Base-by-base conservation (phyloP, 2,329 filamentous ascomycete genomes). In the Aspergillus fischeri region DNA sequence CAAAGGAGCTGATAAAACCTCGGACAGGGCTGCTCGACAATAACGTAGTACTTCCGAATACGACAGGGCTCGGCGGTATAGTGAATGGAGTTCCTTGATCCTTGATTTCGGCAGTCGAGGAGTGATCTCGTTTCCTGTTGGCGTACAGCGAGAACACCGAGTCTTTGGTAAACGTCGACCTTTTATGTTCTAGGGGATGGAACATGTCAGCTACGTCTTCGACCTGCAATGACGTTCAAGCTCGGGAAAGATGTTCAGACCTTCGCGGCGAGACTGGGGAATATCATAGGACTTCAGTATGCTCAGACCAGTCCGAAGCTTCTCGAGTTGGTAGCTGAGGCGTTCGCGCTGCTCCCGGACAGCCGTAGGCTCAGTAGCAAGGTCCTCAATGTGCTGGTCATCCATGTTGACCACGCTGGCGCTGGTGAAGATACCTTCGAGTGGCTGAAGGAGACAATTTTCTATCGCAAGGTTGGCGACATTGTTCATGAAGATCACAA, bases 381-480 rank as follows among this genome's bases (percentile, higher is more conserved):
- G 80, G 73, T 57, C 56, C 17, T 49, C 35, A n/a, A 74, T 52
- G 7, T 60, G 58, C 1, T 68, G 63, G 2, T 77, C 67, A 2
- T 63, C 58, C 71, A 80, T 73, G 2, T 51, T 55, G 41, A 68
- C 64, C 1, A 81, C 72, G 0, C 62, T 65, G 0, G 65, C 67
- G 1, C 76, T 69, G 0, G 74, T 78, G 32, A 83, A 68, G 2
- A 83, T 78, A 0, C 59, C 53, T 0, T 74, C 71, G 0, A 83
- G 56, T 1, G 77, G 71, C 0, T 55, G 64, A 0, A 83, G 65
- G 0, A 83, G 73, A 45, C 78, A 81, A 32, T 77, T 78, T 60
- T 83, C 81, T 0, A 81, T 70, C 0, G 74, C 80, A 0, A 82
- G 68, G n/a, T 74, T 80, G n/a, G 77, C 70, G 9, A 83, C 68